Base-by-base conservation (phyloP, 1,284 basidiomycete species). In the Somion occarium region DNA sequence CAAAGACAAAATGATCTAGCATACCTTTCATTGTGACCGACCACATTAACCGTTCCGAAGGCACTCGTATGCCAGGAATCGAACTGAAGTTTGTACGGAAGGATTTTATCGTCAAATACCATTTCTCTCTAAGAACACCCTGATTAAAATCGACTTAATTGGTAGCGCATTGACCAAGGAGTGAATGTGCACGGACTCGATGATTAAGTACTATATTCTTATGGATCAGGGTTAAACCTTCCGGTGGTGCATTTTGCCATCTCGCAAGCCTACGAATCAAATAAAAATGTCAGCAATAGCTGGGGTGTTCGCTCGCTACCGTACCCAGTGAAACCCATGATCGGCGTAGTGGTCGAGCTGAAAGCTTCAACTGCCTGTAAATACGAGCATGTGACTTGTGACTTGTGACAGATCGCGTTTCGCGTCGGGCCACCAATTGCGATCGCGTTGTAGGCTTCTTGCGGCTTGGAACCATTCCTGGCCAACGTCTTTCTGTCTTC, bases 211-310 rank as follows among this genome's bases (percentile, higher is more conserved):
- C 55, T 46, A 91, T 83, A 56, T 89, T 89, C 44, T 85, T 78
- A 51, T 73, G 68, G 39, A 90, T 82, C 41, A 83, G 73, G 48
- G 83, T 77, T 15, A 89, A 64, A 19, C 85, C 85, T 48, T 78
- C 75, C 7, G 82, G 75, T 5, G 87, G 88, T 13, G 88, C 85
- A 66, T 90, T 88, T 19, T 80, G 76, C 88, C 88, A 91, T 57
- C 88, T 78, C 44, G 85, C 88, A 46, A 90, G 68, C 38, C 87
- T 89, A 45, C 3, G 24, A 26, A 48, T 13, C 20, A 20, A 13
- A 18, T 22, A 9, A 42, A 49, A 52, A n/a, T n/a, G n/a, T n/a
- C n/a, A n/a, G n/a, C n/a, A n/a, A n/a, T n/a, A n/a, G n/a, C n/a
- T n/a, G n/a, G n/a, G n/a, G n/a, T n/a, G n/a, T n/a, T n/a, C n/a